Base-by-base conservation (phyloP, 768 basidiomycete genomes). In the Vararia minispora region DNA sequence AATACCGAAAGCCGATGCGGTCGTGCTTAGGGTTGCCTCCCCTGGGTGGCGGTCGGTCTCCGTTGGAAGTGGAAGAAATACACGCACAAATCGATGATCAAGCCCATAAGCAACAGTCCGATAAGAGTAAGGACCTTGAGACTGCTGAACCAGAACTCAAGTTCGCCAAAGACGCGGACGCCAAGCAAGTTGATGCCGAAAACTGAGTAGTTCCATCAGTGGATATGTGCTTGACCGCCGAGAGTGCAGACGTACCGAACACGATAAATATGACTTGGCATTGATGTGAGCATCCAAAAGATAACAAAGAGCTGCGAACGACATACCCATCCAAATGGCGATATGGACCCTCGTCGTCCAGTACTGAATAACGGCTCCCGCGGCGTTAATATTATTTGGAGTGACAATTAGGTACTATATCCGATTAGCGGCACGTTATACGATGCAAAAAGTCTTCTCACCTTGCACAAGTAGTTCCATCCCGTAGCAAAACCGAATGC, bases 91-190 rank as follows among this genome's bases (percentile, higher is more conserved):
- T 73, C 40, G 18, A 54, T 47, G 29, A 58, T 46, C 39, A 58
- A 35, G 14, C 52, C 56, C 54, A 63, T 55, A 21, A 76, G 53
- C 21, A 78, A 51, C 11, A 76, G 55, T 6, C 70, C 71, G 38
- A 76, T 61, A 24, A 64, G 55, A 11, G 62, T 57, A 18, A 65
- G 42, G 52, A 85, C 67, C 56, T 86, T 84, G 54, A 86, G 65
- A 39, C 72, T 70, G 40, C 75, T 79, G 49, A 72, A 70, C 76
- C 77, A 80, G 57, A 80, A 81, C 51, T 80, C 77, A n/a, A 80
- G 58, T 52, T 83, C 79, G 36, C 79, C 77, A 41, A 81, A 82
- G 5, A 78, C 66, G 1, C 72, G 69, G 16, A 82, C 69, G 29
- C 76, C 77, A 28, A 79, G 61, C 11, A 78, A 52, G 54, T 80